Evolutionary conservation across 768 basidiomycete species (phyloP).

Genomic region (Polyporus arcularius): DNA sequence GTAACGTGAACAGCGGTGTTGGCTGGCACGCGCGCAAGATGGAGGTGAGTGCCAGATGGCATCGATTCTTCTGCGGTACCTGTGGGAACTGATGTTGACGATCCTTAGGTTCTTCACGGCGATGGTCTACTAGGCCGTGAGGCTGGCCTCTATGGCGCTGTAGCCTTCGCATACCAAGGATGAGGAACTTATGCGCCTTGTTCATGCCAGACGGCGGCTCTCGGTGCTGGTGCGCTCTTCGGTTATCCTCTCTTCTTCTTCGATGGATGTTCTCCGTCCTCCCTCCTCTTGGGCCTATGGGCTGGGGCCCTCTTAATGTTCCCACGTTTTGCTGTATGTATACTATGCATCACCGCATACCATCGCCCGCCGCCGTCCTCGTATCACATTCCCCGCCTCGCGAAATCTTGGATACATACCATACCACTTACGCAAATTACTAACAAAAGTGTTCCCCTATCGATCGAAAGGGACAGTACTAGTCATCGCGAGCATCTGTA

Average conservation of each 20-base stretch:
- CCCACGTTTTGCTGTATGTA: neutral
- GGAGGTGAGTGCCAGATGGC: slow-evolving; percentile 66
- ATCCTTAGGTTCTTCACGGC: slow-evolving; percentile 73
- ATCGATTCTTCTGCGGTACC: neutral
- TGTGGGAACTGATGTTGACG: slow-evolving; percentile 2
- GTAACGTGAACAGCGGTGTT: slow-evolving; percentile 86
- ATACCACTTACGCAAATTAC: neutral
- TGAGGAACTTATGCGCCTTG: slow-evolving; percentile 34
- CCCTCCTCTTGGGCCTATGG: too few species aligned
- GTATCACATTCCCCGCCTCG: neutral
- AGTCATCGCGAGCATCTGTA: too few species aligned
- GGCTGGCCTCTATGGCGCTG: slow-evolving; percentile 91
- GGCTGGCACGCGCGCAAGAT: slow-evolving; percentile 98
- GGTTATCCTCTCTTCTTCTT: neutral
- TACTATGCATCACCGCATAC: neutral
- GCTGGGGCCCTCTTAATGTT: too few species aligned
- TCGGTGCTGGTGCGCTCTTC: neutral
- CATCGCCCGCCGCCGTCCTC: neutral
- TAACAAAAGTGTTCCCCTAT: too few species aligned
- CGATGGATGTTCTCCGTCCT: too few species aligned
- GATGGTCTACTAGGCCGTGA: slow-evolving; percentile 90
- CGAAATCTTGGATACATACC: neutral
- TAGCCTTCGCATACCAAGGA: slow-evolving; percentile 93
- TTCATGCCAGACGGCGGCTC: neutral
- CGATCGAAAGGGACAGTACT: too few species aligned